Evolutionary conservation across 768 basidiomycete species (phyloP), one percentile per base, ranked within the genome.

Genomic region (Hortiboletus flavorubellus): DNA sequence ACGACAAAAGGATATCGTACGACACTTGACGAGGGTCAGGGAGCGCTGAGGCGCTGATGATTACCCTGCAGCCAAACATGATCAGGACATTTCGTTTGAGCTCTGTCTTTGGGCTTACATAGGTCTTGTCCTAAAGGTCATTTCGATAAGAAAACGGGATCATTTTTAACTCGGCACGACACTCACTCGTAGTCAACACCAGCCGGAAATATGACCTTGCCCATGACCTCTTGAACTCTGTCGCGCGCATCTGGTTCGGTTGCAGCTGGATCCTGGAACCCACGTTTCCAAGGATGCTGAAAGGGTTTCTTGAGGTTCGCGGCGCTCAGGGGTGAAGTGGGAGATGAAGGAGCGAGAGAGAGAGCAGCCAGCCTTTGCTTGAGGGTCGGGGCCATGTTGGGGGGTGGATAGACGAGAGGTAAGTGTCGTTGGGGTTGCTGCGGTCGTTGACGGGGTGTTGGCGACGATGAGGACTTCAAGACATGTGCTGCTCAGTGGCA

Each of bases 121-220:
- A 48, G 91, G 91, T 61, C 89, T 81, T 50, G 91, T 93, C 72
- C 91, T 93, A 56, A 14, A 33, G 29, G 8, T 3, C 3, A n/a
- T 11, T 18, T 40, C 51, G 52, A 66, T 63, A 23, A 66, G 54
- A 52, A 51, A 47, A 54, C 64, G 51, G 63, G 31, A 37, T 38
- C 34, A 42, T 40, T 16, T 40, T 16, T 21, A 11, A 40, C 46
- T 50, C 26, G 42, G 41, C 10, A 40, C 21, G 29, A 50, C 16
- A 78, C 87, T 66, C 62, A 94, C 92, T 93, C 91, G 60, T 84
- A 93, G 73, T 94, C 92, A 54, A 92, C 87, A 2, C 92, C 92
- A 42, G 92, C 92, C 67, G 92, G 91, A 63, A 89, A 92, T 43
- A 93, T 91, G 73, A 93, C 76, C 68, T 76, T 83, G 38, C 73